Conservation (phyloP, 2,329 filamentous ascomycete genomes). For the Ophiocordyceps sinensis region DNA sequence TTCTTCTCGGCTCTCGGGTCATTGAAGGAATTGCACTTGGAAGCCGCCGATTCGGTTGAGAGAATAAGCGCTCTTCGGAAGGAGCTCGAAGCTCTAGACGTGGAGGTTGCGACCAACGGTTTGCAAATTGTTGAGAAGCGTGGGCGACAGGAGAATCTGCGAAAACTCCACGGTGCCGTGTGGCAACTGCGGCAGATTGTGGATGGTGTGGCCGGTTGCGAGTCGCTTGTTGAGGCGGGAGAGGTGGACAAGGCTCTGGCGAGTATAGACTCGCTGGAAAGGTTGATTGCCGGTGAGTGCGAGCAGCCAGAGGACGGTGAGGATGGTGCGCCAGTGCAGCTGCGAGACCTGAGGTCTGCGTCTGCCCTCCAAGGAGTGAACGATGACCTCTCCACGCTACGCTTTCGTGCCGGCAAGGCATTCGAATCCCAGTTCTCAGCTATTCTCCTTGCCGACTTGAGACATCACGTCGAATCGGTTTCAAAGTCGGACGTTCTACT, state of each 20-base stretch:
- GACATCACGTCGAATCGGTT: slow-evolving; percentile 63
- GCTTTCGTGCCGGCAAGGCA: slow-evolving; percentile 69
- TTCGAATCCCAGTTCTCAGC: slow-evolving; percentile 73
- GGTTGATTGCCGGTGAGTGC: slow-evolving; percentile 60
- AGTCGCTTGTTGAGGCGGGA: slow-evolving; percentile 69
- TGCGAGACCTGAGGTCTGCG: slow-evolving; percentile 60
- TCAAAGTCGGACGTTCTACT: slow-evolving; percentile 60
- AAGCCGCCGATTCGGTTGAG: slow-evolving; percentile 80
- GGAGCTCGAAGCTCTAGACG: slow-evolving; percentile 68
- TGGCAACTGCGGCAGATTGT: slow-evolving; percentile 71
- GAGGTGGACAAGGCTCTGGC: slow-evolving; percentile 69
- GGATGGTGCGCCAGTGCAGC: slow-evolving; percentile 16
- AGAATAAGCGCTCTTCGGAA: slow-evolving; percentile 69
- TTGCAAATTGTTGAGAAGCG: slow-evolving; percentile 75
- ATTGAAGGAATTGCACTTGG: slow-evolving; percentile 76
- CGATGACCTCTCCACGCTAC: slow-evolving; percentile 60
- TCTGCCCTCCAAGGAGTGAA: slow-evolving; percentile 69
- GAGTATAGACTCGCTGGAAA: slow-evolving; percentile 64
- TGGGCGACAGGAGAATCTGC: slow-evolving; percentile 68
- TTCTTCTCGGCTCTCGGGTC: slow-evolving; percentile 94
- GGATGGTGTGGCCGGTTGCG: slow-evolving; percentile 59
- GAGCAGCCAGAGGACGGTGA: slow-evolving; percentile 17
- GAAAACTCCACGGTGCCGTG: slow-evolving; percentile 68
- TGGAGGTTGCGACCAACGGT: slow-evolving; percentile 74
- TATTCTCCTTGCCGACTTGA: slow-evolving; percentile 64